Evolutionary conservation across 305 asterid species (phyloP), one percentile per base, ranked within the genome.

Genomic region (Rubia tinctorum): DNA sequence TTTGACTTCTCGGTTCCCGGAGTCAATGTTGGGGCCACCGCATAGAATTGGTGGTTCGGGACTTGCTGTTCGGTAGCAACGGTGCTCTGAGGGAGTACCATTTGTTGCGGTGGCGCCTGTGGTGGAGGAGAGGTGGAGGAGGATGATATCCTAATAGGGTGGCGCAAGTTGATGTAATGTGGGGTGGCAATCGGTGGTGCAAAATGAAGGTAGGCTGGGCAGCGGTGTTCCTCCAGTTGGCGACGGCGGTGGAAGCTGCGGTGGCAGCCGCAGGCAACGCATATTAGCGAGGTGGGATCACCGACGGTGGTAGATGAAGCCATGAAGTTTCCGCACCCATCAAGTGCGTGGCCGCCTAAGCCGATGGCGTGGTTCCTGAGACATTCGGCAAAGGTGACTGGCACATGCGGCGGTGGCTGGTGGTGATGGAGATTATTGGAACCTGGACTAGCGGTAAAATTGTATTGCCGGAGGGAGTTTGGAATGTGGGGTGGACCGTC

Each of bases 291-390:
- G 68, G 82, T 68, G 77, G 89, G 89, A 42, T 81, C 79, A 2
- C 20, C 73, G 65, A 58, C 72, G 83, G 84, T 73, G 60, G 84
- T n/a, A 6, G 85, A 77, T 6, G 89, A 80, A 5, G 95, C 80
- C 87, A 89, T 84, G 77, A 88, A 93, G 76, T 93, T 97, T 22
- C 98, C 96, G 69, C 98, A 93, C 20, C 97, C 98, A 77, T 93
- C 98, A 23, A 93, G 80, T 8, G 96, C 96, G 75, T 89, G 95
- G 75, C 88, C 93, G 2, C 96, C 98, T 0, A 88, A 58, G 47
- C 76, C 75, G 14, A 93, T 97, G 17, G 97, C 97, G 70, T 89
- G 96, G 83, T 93, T 93, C 78, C 85, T 93, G 86, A 88, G 83
- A 77, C 98, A 93, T 72, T 88, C 93, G 69, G 69, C 82, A 73